phyloP scores from a whole-genome alignment of 768 basidiomycete genomes.

The Daedaleopsis nitida region DNA sequence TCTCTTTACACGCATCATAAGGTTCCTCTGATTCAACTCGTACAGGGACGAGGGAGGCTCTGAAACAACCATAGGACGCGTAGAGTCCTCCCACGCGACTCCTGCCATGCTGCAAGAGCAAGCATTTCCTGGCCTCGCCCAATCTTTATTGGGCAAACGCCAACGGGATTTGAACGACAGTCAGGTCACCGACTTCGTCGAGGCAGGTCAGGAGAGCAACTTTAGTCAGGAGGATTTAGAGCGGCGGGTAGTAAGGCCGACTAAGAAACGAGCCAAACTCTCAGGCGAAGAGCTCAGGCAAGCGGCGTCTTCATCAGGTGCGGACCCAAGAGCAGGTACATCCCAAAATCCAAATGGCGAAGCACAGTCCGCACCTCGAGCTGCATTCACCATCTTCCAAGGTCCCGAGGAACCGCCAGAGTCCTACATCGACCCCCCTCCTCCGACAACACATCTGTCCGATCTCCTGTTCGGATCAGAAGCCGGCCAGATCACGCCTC shows the following conservation, averaged over 20 bases:
- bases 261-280: conserved; percentile 54
- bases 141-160: conserved; percentile 65
- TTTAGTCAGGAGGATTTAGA: conserved; percentile 40
- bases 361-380: conserved; percentile 7
- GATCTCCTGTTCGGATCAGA: conserved; percentile 46
- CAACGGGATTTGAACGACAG: conserved; percentile 54
- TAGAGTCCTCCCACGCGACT: background rate
- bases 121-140: conserved; percentile 36
- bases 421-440: conserved; percentile 34
- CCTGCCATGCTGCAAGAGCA: conserved; percentile 15
- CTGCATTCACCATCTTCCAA: conserved; percentile 52
- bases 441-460: conserved; percentile 53
- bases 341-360: conserved; percentile 8
- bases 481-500: conserved; percentile 2
- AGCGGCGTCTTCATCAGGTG: background rate
- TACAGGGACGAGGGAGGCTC: conserved; percentile 9
- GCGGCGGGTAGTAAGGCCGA: conserved; percentile 43
- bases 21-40: background rate
- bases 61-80: background rate
- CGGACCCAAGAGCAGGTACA: background rate
- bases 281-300: conserved; percentile 14
- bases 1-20: background rate
- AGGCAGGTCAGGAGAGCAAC: conserved; percentile 43
- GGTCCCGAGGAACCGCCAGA: conserved; percentile 38
- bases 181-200: conserved; percentile 42